Evolutionary conservation across 371 early-diverging fungal genomes (phyloP).

Genomic region (Mucor racemosus): DNA sequence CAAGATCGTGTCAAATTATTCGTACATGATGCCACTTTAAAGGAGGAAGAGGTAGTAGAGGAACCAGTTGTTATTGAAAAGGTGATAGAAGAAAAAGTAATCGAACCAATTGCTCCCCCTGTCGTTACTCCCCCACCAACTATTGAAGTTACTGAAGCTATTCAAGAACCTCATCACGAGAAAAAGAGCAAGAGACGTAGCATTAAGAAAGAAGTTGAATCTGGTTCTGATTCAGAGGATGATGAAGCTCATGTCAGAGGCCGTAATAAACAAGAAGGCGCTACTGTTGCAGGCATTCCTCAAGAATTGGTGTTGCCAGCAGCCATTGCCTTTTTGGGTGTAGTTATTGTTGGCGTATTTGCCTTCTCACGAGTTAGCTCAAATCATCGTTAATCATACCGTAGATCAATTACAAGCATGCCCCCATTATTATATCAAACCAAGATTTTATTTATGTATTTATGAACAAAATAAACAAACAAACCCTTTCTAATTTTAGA

Average conservation of each 20-base stretch:
- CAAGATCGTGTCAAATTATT: constrained; percentile 81
- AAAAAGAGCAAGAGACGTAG: constrained; percentile 19
- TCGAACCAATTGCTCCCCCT: neutral
- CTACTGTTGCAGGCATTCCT: constrained; percentile 44
- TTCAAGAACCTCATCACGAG: neutral
- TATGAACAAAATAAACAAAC: constrained; percentile 6
- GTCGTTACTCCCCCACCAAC: constrained; percentile 6
- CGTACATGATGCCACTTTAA: constrained; percentile 50
- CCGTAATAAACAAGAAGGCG: neutral
- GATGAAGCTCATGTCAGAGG: constrained; percentile 3
- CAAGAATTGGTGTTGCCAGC: constrained; percentile 65
- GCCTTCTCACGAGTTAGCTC: constrained; percentile 46
- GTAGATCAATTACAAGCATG: neutral
- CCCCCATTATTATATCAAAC: neutral
- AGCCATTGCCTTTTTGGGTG: constrained; percentile 62
- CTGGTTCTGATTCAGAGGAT: constrained; percentile 15
- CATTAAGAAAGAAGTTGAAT: constrained; percentile 2
- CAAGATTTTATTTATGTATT: constrained; percentile 4
- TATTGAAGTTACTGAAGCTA: constrained; percentile 5
- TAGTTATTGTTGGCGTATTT: constrained; percentile 66
- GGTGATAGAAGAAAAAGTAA: constrained; percentile 6
- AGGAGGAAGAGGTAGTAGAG: neutral
- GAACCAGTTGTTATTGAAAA: constrained; percentile 4
- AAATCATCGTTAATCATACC: constrained; percentile 20
- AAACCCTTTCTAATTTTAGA: neutral